These are phyloP conservation scores for Aspergillus sclerotiicarbonarius DNA, from an alignment of 495 filamentous ascomycete genomes.

Conservation along the genomic window DNA sequence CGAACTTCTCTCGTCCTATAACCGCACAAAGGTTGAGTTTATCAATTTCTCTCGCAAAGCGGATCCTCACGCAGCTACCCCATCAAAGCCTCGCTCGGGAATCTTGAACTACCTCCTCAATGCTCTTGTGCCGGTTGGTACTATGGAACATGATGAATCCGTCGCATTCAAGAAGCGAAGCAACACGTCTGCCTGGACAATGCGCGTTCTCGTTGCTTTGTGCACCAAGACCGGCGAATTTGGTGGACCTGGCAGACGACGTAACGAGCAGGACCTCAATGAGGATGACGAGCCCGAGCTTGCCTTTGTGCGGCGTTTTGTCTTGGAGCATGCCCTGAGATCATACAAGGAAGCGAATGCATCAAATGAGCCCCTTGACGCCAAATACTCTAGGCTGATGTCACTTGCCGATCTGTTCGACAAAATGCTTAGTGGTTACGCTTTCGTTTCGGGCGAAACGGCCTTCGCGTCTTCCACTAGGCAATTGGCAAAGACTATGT, in stretches of 20 bases:
- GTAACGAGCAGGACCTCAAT: conserved; percentile 47
- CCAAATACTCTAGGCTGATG: conserved; percentile 82
- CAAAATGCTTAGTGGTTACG: conserved; percentile 80
- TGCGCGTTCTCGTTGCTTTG: conserved; percentile 80
- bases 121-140: conserved; percentile 75
- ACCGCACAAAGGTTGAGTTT: conserved; percentile 93
- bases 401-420: conserved; percentile 88
- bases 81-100: conserved; percentile 89
- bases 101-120: conserved; percentile 92
- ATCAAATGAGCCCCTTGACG: conserved; percentile 77
- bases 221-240: conserved; percentile 80
- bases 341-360: conserved; percentile 86
- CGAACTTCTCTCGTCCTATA: conserved; percentile 91
- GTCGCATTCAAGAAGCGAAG: conserved; percentile 76
- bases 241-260: conserved; percentile 37
- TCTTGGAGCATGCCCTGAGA: conserved; percentile 86
- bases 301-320: conserved; percentile 88
- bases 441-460: conserved; percentile 51
- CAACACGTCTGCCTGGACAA: conserved; percentile 79
- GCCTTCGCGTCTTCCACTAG: conserved; percentile 50
- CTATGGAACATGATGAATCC: conserved; percentile 71
- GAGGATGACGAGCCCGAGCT: conserved; percentile 84
- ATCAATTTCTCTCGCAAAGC: conserved; percentile 96
- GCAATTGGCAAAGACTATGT: conserved; percentile 91
- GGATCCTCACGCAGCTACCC: conserved; percentile 76